Base-by-base conservation (phyloP, 73 alveolate genomes). In the Paramecium bursaria region DNA sequence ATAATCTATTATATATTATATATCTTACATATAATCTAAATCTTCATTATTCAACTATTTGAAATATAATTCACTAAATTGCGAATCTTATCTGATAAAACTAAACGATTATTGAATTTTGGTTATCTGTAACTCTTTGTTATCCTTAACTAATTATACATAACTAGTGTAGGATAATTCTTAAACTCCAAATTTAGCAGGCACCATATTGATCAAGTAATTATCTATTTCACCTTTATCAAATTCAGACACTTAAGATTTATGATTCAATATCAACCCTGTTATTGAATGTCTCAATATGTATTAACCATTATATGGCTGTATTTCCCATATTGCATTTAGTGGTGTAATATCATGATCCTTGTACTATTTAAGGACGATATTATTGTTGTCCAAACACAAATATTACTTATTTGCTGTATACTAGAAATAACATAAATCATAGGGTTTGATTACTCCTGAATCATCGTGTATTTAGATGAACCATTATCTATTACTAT, bases 261-360 rank as follows among this genome's bases (percentile, higher is more conserved):
- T 67, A 25, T 42, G 21, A 67, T 67, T 39, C 42, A 67, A 25
- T 21, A 67, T 47, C 21, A 13, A 21, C 14, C 82, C 82, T 67
- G 82, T 31, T 10, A 67, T 39, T 33, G 27, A 26, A 67, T 44
- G 22, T 27, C 82, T 67, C 17, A 67, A 21, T 7, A 67, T 47
- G 11, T 39, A 67, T 14, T 67, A 39, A 19, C 33, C 19, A 15
- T 67, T 47, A 42, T 42, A 67, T 14, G 22, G 50, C 44, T 33
- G 25, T 67, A 67, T 15, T 14, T 67, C 60, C 82, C 82, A 67
- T 6, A 67, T 47, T 14, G 57, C 49, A 35, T 67, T 57, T 9
- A 67, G 44, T 11, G 82, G 82, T 39, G 44, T 19, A 10, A 21
- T 15, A 39, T 67, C 53, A 35, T 1, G 22, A 35, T 67, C 60